Conservation (phyloP, 331 rosid species). For the Malus hybrid region DNA sequence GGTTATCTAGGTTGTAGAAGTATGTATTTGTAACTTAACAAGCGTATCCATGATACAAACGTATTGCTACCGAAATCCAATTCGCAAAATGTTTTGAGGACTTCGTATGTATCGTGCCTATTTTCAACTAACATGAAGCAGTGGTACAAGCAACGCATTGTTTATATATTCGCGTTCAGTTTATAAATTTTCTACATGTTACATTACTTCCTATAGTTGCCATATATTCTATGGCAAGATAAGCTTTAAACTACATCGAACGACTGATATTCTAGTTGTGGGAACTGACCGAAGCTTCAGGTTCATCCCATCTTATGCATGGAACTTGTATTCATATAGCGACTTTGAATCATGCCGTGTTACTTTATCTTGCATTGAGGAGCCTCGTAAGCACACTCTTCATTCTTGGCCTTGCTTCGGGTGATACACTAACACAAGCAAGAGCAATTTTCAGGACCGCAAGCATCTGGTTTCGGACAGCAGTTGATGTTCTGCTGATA, state of each 20-base stretch:
- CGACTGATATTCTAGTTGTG: not conserved
- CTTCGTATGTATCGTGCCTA: not conserved
- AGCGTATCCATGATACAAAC: not conserved
- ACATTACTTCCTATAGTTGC: not conserved
- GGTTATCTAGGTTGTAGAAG: not conserved
- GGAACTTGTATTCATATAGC: not conserved
- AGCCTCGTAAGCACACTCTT: slow-evolving; percentile 68
- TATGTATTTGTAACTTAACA: not conserved
- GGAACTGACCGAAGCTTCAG: not conserved
- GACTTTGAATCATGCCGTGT: not conserved
- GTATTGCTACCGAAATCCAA: not conserved
- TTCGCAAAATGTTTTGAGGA: not conserved
- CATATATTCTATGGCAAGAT: not conserved
- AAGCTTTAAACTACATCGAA: not conserved
- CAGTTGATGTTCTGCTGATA: slow-evolving; percentile 56
- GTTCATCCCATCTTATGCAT: not conserved
- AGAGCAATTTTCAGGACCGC: slow-evolving; percentile 61
- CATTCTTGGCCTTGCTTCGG: slow-evolving; percentile 86
- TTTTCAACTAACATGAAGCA: not conserved
- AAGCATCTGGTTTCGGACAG: slow-evolving; percentile 64
- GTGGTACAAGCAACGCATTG: not conserved
- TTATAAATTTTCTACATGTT: not conserved
- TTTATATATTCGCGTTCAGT: not conserved
- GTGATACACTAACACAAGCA: slow-evolving; percentile 50
- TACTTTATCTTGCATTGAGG: slow-evolving; percentile 55